Evolutionary conservation across 2,329 filamentous ascomycete genomes (phyloP).

Genomic region (Neocatenulostroma microsporum): DNA sequence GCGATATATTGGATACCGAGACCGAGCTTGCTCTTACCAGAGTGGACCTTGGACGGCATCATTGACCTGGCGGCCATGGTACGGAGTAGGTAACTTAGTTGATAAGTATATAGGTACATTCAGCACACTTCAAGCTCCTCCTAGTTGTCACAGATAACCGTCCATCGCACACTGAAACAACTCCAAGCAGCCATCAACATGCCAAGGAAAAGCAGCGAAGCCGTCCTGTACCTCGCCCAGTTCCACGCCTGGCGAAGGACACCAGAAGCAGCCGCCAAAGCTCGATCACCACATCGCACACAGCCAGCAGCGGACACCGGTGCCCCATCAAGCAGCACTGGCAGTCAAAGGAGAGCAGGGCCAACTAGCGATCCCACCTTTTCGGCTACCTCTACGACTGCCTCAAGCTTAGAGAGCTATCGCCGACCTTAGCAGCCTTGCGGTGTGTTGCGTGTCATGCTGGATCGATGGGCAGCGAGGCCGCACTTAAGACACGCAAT

Average conservation of each 20-base stretch:
- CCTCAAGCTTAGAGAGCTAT: slow-evolving; percentile 2
- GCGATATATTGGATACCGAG: no score
- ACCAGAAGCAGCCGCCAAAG: neutral
- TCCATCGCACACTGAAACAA: neutral
- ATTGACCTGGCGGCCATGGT: neutral
- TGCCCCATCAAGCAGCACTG: neutral
- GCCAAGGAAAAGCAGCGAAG: slow-evolving; percentile 5
- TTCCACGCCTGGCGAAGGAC: slow-evolving; percentile 1
- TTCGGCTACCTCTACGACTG: neutral
- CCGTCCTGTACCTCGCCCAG: slow-evolving; percentile 6
- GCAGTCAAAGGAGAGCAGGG: neutral
- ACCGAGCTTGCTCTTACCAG: no score
- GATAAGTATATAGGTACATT: neutral
- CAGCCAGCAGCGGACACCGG: neutral
- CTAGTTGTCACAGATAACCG: neutral
- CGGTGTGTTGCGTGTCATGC: no score
- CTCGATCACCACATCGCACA: neutral
- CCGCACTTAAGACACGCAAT: no score
- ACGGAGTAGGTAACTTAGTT: neutral
- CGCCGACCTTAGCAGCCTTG: neutral
- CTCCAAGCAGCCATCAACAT: neutral
- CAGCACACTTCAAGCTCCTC: no score
- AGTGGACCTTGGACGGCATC: neutral
- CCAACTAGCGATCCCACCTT: slow-evolving; percentile 1
- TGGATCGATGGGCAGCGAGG: no score